Evolutionary conservation across 2,329 filamentous ascomycete genomes (phyloP).

Genomic region (Xylariales sp.): DNA sequence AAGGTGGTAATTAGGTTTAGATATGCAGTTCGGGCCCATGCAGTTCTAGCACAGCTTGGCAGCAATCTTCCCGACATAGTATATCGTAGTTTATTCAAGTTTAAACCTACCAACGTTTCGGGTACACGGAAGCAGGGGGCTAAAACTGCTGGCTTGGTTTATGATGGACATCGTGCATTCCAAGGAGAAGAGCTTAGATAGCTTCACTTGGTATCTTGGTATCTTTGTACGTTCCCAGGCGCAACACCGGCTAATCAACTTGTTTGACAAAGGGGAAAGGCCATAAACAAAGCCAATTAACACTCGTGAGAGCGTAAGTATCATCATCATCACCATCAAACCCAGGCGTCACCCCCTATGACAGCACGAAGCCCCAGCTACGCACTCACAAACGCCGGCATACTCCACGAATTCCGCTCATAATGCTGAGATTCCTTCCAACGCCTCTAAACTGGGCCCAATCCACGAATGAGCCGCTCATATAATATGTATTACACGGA

Average conservation of each 20-base stretch:
- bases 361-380: constrained; percentile 22
- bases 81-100: constrained; percentile 4
- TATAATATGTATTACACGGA: constrained; percentile 24
- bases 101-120: neutral
- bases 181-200: constrained; percentile 20
- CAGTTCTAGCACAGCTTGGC: neutral
- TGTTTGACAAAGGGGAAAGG: constrained; percentile 12
- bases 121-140: neutral
- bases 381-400: constrained; percentile 28
- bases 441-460: constrained; percentile 31
- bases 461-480: constrained; percentile 19
- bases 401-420: constrained; percentile 24
- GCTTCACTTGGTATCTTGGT: constrained; percentile 29
- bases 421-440: constrained; percentile 28
- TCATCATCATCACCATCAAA: constrained; percentile 27
- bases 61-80: neutral
- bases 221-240: constrained; percentile 21
- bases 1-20: neutral
- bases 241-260: constrained; percentile 22
- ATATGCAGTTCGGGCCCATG: neutral
- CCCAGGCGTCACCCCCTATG: constrained; percentile 6
- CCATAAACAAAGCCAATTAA: constrained; percentile 15
- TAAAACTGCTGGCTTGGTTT: neutral
- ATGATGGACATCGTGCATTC: constrained; percentile 14
- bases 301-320: constrained; percentile 18